Base-by-base conservation (phyloP, 73 alveolate genomes). In the Effrenium voratum region DNA sequence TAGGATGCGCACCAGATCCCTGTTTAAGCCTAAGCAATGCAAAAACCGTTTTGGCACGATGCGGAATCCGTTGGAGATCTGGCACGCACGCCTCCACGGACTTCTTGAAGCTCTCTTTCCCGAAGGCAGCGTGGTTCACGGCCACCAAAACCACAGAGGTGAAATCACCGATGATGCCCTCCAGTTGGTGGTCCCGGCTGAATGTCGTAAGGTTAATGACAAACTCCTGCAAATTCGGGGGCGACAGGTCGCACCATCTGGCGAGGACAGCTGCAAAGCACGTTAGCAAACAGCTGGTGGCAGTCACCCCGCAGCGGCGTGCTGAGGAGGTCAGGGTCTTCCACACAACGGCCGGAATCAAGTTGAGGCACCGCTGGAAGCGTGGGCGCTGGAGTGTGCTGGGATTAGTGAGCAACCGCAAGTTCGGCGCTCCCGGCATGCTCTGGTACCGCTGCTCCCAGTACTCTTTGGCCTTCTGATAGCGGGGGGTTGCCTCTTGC, bases 261-360 rank as follows among this genome's bases (percentile, higher is more conserved):
- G 66, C 88, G 40, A 77, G 88, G 43, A 77, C 88, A 4, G 59
- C 63, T 24, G 88, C 88, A 44, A 77, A 77, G 63, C 38, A 34
- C 63, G 88, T 77, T 5, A 77, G 88, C 38, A 77, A 16, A 24
- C 38, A 36, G 40, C 88, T 43, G 38, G 88, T 77, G 63, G 10
- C 40, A 13, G 88, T 77, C 38, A 77, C 66, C 6, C 63, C 40
- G 8, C 15, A 30, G 16, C 41, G 36, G 44, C n/a, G 19, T 5
- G 63, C 88, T 0, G 15, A 8, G 19, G 26, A 28, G 10, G 12
- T 44, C 66, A 77, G 22, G 13, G 32, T 24, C 43, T 15, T 45
- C 88, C 88, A 77, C 10, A 38, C 28, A 6, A 34, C 10, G 16
- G 32, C 43, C 10, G 43, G 36, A 12, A 77, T 26, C 24, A 28